phyloP scores from a whole-genome alignment of 306 rosid species.

The Prunus fruticosa region DNA sequence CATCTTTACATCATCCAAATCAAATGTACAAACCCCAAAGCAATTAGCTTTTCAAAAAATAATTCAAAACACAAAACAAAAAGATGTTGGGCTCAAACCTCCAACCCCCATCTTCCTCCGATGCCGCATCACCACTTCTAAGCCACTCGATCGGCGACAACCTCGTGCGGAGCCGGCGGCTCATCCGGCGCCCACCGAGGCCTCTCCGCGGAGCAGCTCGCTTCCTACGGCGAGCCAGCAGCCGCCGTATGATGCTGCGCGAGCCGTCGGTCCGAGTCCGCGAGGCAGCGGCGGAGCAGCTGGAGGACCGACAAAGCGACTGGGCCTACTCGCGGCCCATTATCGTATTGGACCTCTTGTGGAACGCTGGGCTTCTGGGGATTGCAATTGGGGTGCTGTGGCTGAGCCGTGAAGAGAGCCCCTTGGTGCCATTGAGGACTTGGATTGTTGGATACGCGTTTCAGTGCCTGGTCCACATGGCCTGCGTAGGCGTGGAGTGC shows the following conservation, averaged over 20 bases:
- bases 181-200: conserved; percentile 36
- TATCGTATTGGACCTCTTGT: conserved; percentile 58
- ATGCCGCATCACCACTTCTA: conserved; percentile 58
- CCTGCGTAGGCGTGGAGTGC: conserved; percentile 53
- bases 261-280: conserved; percentile 84
- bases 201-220: conserved; percentile 59
- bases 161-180: conserved; percentile 43
- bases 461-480: conserved; percentile 61
- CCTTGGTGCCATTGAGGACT: conserved; percentile 65
- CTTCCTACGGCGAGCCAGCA: conserved; percentile 70
- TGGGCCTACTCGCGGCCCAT: conserved; percentile 93
- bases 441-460: conserved; percentile 74
- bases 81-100: conserved; percentile 44
- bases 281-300: conserved; percentile 91
- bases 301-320: conserved; percentile 89
- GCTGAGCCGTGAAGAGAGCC: conserved; percentile 50
- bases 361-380: conserved; percentile 65
- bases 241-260: conserved; percentile 77
- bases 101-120: conserved; percentile 25
- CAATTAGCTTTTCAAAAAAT: not conserved
- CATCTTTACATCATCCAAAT: not conserved
- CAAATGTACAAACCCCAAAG: not conserved
- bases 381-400: conserved; percentile 44
- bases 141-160: conserved; percentile 25
- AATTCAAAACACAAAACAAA: not conserved